A percentile compares a stretch with the other conserved stretches of the same genome.
Evolutionary conservation across 495 filamentous ascomycete species (phyloP).

Genomic region (Filosporella fistucella): DNA sequence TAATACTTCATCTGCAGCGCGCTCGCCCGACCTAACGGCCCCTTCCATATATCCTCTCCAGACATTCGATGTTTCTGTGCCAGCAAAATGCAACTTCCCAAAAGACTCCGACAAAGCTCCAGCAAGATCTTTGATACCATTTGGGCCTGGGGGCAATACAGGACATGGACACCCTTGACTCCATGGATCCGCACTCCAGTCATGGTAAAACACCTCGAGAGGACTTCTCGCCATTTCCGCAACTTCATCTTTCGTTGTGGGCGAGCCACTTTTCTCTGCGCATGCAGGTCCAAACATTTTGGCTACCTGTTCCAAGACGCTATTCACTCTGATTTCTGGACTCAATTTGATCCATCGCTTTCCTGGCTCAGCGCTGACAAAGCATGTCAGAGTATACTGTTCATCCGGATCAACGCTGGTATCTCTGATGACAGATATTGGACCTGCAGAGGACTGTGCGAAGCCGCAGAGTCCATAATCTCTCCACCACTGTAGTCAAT

Average conservation of each 20-base stretch:
- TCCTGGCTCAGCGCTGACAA: slow-evolving; percentile 28
- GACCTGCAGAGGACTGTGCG: slow-evolving; percentile 30
- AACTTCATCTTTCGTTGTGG: not conserved
- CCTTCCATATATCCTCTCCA: slow-evolving; percentile 49
- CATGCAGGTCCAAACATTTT: too few species aligned
- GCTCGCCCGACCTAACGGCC: slow-evolving; percentile 32
- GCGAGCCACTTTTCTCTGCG: too few species aligned
- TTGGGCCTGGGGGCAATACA: not conserved
- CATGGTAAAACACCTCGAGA: not conserved
- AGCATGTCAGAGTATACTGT: slow-evolving; percentile 34
- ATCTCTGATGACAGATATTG: slow-evolving; percentile 33
- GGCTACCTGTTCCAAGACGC: not conserved
- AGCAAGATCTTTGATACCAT: too few species aligned
- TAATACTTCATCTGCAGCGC: slow-evolving; percentile 35
- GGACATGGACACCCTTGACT: not conserved
- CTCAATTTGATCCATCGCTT: not conserved
- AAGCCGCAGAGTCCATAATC: slow-evolving; percentile 29
- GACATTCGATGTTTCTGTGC: slow-evolving; percentile 35
- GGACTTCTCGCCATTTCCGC: not conserved
- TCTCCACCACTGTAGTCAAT: slow-evolving; percentile 40
- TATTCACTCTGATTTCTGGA: not conserved
- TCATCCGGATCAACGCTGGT: slow-evolving; percentile 26
- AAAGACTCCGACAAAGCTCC: not conserved
- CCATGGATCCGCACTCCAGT: not conserved
- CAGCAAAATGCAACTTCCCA: slow-evolving; percentile 36